Percentiles rank a stretch among this genome's conserved stretches.
These are phyloP conservation scores for Trichophyton schoenleinii DNA, from an alignment of 2,329 filamentous ascomycete species.

Conservation along the genomic window DNA sequence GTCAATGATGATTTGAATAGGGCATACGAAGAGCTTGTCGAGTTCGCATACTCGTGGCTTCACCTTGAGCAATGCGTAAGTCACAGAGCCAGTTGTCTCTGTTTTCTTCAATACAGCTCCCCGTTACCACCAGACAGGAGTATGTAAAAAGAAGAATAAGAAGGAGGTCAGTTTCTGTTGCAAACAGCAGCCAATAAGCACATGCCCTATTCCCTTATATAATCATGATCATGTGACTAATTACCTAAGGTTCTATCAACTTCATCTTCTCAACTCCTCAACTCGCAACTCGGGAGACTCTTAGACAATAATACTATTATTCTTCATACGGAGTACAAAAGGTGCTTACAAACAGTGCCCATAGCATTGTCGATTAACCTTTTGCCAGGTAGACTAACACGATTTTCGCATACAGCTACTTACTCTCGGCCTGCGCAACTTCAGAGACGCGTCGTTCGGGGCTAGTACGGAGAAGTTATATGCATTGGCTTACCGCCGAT, in stretches of 20 bases:
- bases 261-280: not conserved
- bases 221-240: too few species aligned
- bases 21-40: conserved; percentile 39
- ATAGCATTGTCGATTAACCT: not conserved
- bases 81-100: too few species aligned
- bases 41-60: conserved; percentile 16
- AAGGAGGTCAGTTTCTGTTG: too few species aligned
- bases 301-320: not conserved
- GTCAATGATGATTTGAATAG: conserved; percentile 48
- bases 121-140: too few species aligned
- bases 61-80: too few species aligned
- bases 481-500: not conserved
- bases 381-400: not conserved
- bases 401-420: conserved; percentile 3
- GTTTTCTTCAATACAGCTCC: too few species aligned
- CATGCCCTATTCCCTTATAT: too few species aligned
- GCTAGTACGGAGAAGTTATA: not conserved
- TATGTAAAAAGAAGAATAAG: too few species aligned
- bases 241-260: not conserved
- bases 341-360: not conserved
- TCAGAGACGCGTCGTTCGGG: conserved; percentile 1
- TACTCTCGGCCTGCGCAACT: not conserved
- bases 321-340: not conserved
- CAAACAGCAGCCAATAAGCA: too few species aligned
- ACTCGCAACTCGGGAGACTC: not conserved